Percentiles rank a stretch among this genome's conserved stretches.
Evolutionary conservation across 306 rosid species (phyloP).

Genomic region (Citrullus colocynthis): DNA sequence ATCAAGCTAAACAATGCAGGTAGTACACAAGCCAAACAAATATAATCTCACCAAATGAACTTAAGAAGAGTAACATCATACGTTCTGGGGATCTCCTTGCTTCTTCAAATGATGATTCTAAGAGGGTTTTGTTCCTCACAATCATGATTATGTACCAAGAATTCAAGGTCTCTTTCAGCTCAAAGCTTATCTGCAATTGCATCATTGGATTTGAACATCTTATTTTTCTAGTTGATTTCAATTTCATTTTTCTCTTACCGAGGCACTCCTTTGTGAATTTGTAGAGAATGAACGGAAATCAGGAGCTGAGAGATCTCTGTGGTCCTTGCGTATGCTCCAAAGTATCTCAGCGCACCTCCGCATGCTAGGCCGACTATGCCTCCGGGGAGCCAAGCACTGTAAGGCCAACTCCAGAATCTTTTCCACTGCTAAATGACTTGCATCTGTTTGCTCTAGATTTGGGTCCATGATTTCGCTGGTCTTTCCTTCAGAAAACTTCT

Average conservation of each 20-base stretch:
- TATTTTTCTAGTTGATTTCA: neutral
- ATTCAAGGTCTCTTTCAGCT: neutral
- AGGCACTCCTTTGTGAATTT: slow-evolving; percentile 31
- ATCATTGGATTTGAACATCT: neutral
- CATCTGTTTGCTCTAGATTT: slow-evolving; percentile 37
- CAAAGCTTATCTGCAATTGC: neutral
- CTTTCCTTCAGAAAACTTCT: slow-evolving; percentile 55
- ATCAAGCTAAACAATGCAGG: neutral
- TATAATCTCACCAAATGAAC: slow-evolving; percentile 1
- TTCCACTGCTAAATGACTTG: slow-evolving; percentile 43
- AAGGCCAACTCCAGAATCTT: slow-evolving; percentile 79
- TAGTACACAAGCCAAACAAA: neutral
- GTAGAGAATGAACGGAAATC: slow-evolving; percentile 52
- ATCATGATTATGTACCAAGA: neutral
- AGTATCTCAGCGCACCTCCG: slow-evolving; percentile 83
- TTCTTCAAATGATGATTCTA: neutral
- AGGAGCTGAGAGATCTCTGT: slow-evolving; percentile 39
- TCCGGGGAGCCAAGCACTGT: slow-evolving; percentile 82
- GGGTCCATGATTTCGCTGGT: slow-evolving; percentile 57
- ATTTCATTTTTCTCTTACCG: slow-evolving; percentile 13
- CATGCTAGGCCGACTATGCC: slow-evolving; percentile 89
- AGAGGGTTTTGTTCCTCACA: neutral
- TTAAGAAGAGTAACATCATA: neutral
- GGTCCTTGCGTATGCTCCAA: slow-evolving; percentile 87
- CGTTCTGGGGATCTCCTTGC: neutral